A percentile compares a stretch with the other conserved stretches of the same genome.
phyloP scores from a whole-genome alignment of 1,139 yeast species.

The Debaryomycetaceae sp. region DNA sequence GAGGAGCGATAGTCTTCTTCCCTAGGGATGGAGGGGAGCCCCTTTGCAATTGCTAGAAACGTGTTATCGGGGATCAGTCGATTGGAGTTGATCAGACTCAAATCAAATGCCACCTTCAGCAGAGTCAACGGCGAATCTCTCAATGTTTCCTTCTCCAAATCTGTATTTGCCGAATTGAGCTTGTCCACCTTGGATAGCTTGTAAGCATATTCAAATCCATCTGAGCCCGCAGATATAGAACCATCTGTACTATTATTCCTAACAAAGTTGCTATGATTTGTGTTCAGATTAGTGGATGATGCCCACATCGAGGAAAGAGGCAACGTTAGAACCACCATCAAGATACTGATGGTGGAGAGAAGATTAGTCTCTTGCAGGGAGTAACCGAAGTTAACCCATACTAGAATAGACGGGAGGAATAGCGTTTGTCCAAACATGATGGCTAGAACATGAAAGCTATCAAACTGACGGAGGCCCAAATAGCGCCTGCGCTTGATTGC shows the following conservation, averaged over 20 bases:
- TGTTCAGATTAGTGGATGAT: slow-evolving; percentile 46
- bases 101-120: not conserved
- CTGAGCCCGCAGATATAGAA: slow-evolving; percentile 12
- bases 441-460: slow-evolving; percentile 71
- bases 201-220: slow-evolving; percentile 13
- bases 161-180: slow-evolving; percentile 5
- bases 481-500: slow-evolving; percentile 72
- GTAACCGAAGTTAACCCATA: slow-evolving; percentile 47
- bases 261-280: slow-evolving; percentile 11
- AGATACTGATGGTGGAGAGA: slow-evolving; percentile 20
- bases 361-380: slow-evolving; percentile 11
- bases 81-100: not conserved
- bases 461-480: slow-evolving; percentile 79
- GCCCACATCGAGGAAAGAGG: slow-evolving; percentile 94
- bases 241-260: slow-evolving; percentile 5
- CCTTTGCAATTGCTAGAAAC: not conserved
- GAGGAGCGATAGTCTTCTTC: not conserved
- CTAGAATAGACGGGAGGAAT: slow-evolving; percentile 68
- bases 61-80: not conserved
- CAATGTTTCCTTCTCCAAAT: slow-evolving; percentile 6
- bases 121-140: slow-evolving; percentile 6
- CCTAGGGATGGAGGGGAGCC: not conserved
- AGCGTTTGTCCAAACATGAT: slow-evolving; percentile 84
- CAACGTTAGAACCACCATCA: slow-evolving; percentile 54
- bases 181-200: slow-evolving; percentile 10